phyloP scores from a whole-genome alignment of 495 filamentous ascomycete genomes.

The Lophiotrema nucula region DNA sequence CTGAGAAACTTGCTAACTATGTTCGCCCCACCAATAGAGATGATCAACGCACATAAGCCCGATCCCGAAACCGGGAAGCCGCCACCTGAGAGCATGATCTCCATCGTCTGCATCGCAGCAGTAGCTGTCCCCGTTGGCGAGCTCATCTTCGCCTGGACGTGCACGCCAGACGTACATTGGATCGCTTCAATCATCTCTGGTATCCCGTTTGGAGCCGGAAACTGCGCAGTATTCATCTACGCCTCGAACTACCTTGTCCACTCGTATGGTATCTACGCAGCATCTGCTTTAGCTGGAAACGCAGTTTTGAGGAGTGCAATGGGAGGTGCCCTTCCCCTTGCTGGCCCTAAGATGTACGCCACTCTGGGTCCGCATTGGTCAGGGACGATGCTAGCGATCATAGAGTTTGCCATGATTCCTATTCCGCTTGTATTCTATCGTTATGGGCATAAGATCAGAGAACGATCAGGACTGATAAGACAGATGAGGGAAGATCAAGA shows the following conservation, averaged over 20 bases:
- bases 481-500: conserved; percentile 69
- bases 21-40: no score
- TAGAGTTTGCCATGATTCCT: conserved; percentile 69
- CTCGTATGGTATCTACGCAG: conserved; percentile 70
- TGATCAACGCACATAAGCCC: conserved; percentile 67
- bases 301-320: conserved; percentile 65
- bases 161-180: conserved; percentile 70
- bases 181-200: conserved; percentile 71
- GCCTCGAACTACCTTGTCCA: conserved; percentile 73
- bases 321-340: conserved; percentile 71
- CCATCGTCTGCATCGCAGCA: conserved; percentile 67
- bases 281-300: conserved; percentile 75
- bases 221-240: conserved; percentile 77
- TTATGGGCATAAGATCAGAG: conserved; percentile 68
- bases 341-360: conserved; percentile 69
- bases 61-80: conserved; percentile 68
- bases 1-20: no score
- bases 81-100: conserved; percentile 71
- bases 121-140: conserved; percentile 69
- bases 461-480: conserved; percentile 62
- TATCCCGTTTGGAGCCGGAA: conserved; percentile 76
- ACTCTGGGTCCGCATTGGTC: conserved; percentile 75
- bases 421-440: conserved; percentile 79
- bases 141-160: conserved; percentile 81
- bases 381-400: conserved; percentile 67